Percentiles rank a stretch among this genome's conserved stretches.
Evolutionary conservation across 2,329 filamentous ascomycete genomes (phyloP).

Genomic region (Escovopsis sp.): DNA sequence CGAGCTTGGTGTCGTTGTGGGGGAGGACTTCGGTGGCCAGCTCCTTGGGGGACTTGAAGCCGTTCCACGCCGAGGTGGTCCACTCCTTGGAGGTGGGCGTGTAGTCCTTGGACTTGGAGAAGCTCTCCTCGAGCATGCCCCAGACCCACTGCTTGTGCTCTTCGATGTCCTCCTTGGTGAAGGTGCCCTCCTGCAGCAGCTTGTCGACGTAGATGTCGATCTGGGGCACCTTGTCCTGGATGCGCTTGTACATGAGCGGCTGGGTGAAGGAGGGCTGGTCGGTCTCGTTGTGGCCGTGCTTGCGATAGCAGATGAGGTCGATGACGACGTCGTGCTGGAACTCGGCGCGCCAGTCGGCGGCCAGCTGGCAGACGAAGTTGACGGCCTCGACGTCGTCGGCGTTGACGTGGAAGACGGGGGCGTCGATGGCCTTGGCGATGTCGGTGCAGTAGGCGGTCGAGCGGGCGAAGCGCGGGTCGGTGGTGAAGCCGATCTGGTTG

Average conservation of each 20-base stretch:
- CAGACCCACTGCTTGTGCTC: slow-evolving; percentile 99
- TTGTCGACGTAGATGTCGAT: slow-evolving; percentile 87
- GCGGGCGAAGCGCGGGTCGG: slow-evolving; percentile 89
- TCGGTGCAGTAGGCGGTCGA: slow-evolving; percentile 98
- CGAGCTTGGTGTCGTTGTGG: slow-evolving; percentile 75
- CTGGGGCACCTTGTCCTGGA: slow-evolving; percentile 67
- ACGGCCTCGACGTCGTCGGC: slow-evolving; percentile 96
- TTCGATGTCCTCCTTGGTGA: slow-evolving; percentile 93
- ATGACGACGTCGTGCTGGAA: slow-evolving; percentile 98
- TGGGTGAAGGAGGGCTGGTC: slow-evolving; percentile 99
- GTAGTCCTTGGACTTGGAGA: slow-evolving; percentile 94
- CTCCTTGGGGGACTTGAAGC: slow-evolving; percentile 98
- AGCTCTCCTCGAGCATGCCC: slow-evolving; percentile 97
- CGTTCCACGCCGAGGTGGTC: slow-evolving; percentile 98
- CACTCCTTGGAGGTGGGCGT: slow-evolving; percentile 93
- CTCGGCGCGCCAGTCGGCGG: slow-evolving; percentile 93
- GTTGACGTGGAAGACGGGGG: slow-evolving; percentile 97
- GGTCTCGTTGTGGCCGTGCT: slow-evolving; percentile 98
- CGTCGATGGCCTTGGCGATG: slow-evolving; percentile 97
- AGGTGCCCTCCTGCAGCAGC: slow-evolving; percentile 80
- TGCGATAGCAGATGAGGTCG: slow-evolving; percentile 97
- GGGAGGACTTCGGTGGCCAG: slow-evolving; percentile 86
- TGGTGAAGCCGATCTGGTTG: slow-evolving; percentile 99
- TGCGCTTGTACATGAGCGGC: slow-evolving; percentile 98
- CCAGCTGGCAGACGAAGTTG: slow-evolving; percentile 95